Evolutionary conservation across 345 rosid genomes (phyloP).

Genomic region (Sonneratia caseolaris): DNA sequence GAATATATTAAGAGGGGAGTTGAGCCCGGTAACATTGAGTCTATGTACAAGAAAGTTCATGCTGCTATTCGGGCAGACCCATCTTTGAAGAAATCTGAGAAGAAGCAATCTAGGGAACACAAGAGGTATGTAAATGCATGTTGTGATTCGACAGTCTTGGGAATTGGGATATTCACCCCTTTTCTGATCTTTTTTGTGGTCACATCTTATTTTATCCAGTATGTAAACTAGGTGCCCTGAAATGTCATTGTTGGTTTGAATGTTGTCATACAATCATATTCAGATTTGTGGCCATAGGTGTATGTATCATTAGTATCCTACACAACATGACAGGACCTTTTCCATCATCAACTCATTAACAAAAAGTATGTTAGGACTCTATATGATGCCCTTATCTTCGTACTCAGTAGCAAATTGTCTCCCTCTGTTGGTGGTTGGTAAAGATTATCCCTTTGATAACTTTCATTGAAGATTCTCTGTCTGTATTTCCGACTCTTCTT

Average conservation of each 20-base stretch:
- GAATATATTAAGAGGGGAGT: constrained; percentile 47
- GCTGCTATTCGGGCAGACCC: constrained; percentile 76
- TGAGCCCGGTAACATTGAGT: constrained; percentile 46
- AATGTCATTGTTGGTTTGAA: background rate
- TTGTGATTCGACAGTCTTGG: background rate
- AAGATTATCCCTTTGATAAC: no score
- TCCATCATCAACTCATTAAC: no score
- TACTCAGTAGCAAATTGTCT: no score
- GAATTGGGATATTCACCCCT: no score
- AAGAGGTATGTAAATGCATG: constrained; percentile 33
- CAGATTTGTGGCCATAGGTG: background rate
- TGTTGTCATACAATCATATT: background rate
- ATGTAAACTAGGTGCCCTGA: background rate
- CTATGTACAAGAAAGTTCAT: constrained; percentile 59
- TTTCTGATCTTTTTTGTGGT: no score
- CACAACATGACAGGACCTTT: background rate
- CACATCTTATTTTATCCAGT: background rate
- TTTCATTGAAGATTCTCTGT: no score
- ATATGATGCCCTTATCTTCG: no score
- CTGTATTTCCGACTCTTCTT: no score
- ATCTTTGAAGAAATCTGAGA: constrained; percentile 34
- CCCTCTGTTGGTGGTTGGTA: no score
- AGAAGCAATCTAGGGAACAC: constrained; percentile 41
- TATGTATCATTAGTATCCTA: background rate
- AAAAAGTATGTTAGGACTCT: no score